Percentiles rank a stretch among this genome's conserved stretches.
Evolutionary conservation across 208 protist species (phyloP).

Genomic region (Crithidia fasciculata): DNA sequence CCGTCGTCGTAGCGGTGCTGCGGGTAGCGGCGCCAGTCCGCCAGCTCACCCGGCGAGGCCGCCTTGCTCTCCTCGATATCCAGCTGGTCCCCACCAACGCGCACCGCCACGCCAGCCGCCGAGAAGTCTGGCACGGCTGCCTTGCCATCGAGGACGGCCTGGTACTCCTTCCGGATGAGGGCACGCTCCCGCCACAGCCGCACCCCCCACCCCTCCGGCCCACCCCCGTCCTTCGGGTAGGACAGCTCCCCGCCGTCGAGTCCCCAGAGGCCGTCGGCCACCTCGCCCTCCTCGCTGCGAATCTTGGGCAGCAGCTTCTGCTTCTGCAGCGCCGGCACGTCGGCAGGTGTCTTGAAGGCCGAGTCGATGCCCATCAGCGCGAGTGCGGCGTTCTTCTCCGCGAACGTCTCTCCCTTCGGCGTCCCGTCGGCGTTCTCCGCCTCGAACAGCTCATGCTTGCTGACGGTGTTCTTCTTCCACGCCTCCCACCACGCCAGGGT

Average conservation of each 20-base stretch:
- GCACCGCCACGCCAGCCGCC: constrained; percentile 51
- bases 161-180: constrained; percentile 70
- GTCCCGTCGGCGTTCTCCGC: constrained; percentile 81
- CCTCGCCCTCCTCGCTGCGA: constrained; percentile 70
- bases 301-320: constrained; percentile 76
- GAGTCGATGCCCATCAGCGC: constrained; percentile 82
- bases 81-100: constrained; percentile 77
- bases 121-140: constrained; percentile 59
- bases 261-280: constrained; percentile 79
- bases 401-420: constrained; percentile 79
- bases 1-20: constrained; percentile 77
- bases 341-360: constrained; percentile 57
- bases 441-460: constrained; percentile 89
- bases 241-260: constrained; percentile 87
- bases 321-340: constrained; percentile 58
- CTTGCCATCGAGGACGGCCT: constrained; percentile 62
- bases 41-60: constrained; percentile 60
- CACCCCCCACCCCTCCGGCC: constrained; percentile 84
- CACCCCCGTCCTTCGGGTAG: constrained; percentile 85
- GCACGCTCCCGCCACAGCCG: constrained; percentile 86
- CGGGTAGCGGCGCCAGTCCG: constrained; percentile 68
- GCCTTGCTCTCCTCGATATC: constrained; percentile 85
- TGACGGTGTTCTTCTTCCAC: constrained; percentile 77
- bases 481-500: constrained; percentile 88
- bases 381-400: constrained; percentile 87